Evolutionary conservation across 345 rosid species (phyloP), one percentile per base, ranked within the genome.

Genomic region (Euphorbia peplus): DNA sequence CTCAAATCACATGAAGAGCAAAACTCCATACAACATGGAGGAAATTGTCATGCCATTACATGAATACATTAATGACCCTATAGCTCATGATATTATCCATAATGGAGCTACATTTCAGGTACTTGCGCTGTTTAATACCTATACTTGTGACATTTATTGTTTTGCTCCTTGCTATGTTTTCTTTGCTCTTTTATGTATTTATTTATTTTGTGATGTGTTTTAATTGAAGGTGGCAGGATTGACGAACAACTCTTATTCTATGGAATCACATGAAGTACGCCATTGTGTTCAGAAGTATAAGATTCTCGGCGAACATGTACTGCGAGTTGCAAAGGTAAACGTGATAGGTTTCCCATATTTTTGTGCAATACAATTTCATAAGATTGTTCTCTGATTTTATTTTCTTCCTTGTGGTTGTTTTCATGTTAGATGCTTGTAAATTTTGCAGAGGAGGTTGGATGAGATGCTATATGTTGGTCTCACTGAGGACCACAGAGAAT

Each of bases 41-140:
- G 96, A 91, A 58, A 68, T 91, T 67, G 90, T 74, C 56, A 91
- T 91, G 91, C 99, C 97, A 18, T 84, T 95, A 69, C 85, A 81
- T 60, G 69, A 91, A 64, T 95, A 84, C 67, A 87, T 95, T 46
- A 82, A 79, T 44, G 73, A 91, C 54, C 95, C 90, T 53, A 71
- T 81, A 64, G 95, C 96, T 75, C 87, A 72, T 78, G 99, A 95
- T 54, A 83, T 90, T 42, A 70, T 95, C 69, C 97, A 95, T 71
- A 95, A 95, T 76, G 99, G 99, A 66, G 96, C 91, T 13, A 89
- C 99, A 0, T 89, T 89, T 72, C 99, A 95, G 90, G 99, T 95
- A 79, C 65, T 57, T 67, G 50, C 56, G 68, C 52, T 11, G 52
- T 60, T 60, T 70, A 29, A 44, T 74, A 74, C 28, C 52, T 15